phyloP scores from a whole-genome alignment of 2,329 filamentous ascomycete genomes.

The Teratosphaeria nubilosa region DNA sequence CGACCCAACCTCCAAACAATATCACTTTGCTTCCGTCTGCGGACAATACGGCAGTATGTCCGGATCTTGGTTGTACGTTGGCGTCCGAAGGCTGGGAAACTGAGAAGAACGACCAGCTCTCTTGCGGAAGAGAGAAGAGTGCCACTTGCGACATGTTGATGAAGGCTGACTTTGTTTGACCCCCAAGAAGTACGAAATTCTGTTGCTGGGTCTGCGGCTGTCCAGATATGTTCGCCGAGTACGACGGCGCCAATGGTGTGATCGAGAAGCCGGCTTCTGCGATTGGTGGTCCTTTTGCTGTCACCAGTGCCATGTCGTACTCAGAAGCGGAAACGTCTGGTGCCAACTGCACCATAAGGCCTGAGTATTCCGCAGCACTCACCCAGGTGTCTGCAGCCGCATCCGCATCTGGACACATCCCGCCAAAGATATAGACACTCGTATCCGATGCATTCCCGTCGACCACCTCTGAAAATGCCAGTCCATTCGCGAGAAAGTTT shows the following conservation, averaged over 20 bases:
- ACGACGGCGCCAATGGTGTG: slow-evolving; percentile 61
- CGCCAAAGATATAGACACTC: slow-evolving; percentile 68
- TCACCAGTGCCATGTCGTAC: slow-evolving; percentile 39
- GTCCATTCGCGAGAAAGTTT: slow-evolving; percentile 49
- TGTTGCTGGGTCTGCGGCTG: slow-evolving; percentile 55
- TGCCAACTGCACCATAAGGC: slow-evolving; percentile 61
- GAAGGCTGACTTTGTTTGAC: slow-evolving; percentile 73
- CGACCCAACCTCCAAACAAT: slow-evolving; percentile 86
- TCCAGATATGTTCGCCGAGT: slow-evolving; percentile 54
- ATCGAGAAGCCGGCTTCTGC: slow-evolving; percentile 81
- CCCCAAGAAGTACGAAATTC: slow-evolving; percentile 72
- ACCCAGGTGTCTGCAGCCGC: slow-evolving; percentile 50
- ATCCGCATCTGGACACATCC: slow-evolving; percentile 63
- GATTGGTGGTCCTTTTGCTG: slow-evolving; percentile 54
- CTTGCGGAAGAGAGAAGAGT: slow-evolving; percentile 75
- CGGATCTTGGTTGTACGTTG: slow-evolving; percentile 70
- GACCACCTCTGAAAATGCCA: slow-evolving; percentile 58
- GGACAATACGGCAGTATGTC: slow-evolving; percentile 74
- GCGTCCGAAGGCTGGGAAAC: slow-evolving; percentile 41
- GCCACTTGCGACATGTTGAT: slow-evolving; percentile 91
- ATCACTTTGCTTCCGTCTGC: slow-evolving; percentile 69
- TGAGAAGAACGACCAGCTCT: slow-evolving; percentile 72
- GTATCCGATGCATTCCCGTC: slow-evolving; percentile 45
- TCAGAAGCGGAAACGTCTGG: slow-evolving; percentile 31
- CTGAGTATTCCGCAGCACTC: slow-evolving; percentile 64